Evolutionary conservation across 164 flowering plant genomes (phyloP).

Genomic region (Berberis vulgaris): DNA sequence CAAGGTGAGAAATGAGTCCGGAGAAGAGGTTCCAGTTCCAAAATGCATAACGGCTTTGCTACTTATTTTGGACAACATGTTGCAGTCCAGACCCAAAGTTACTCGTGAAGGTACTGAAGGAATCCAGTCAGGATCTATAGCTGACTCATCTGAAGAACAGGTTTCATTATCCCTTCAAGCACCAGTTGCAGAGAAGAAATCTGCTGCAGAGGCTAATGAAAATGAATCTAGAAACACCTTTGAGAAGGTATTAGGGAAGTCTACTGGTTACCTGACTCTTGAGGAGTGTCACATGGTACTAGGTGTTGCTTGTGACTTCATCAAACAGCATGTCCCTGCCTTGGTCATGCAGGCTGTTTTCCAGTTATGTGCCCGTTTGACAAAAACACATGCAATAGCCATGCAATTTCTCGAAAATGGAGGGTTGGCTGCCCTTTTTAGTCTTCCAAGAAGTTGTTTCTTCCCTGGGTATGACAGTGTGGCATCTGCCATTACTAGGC

Average conservation of each 20-base stretch:
- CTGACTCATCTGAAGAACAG: slow-evolving; percentile 41
- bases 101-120: slow-evolving; percentile 34
- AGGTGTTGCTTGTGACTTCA: slow-evolving; percentile 52
- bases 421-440: slow-evolving; percentile 62
- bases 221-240: slow-evolving; percentile 32
- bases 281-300: slow-evolving; percentile 65
- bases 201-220: slow-evolving; percentile 27
- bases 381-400: slow-evolving; percentile 73
- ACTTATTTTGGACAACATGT: slow-evolving; percentile 71
- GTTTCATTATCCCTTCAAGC: slow-evolving; percentile 23
- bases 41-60: slow-evolving; percentile 76
- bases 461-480: slow-evolving; percentile 82
- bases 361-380: slow-evolving; percentile 81
- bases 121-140: slow-evolving; percentile 22
- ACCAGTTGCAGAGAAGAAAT: slow-evolving; percentile 22
- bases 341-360: slow-evolving; percentile 84
- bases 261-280: slow-evolving; percentile 65
- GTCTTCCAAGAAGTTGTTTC: slow-evolving; percentile 69
- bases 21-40: slow-evolving; percentile 40
- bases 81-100: slow-evolving; percentile 56
- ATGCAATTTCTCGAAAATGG: slow-evolving; percentile 79
- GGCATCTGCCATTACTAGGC: slow-evolving; percentile 76
- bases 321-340: slow-evolving; percentile 71
- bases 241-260: slow-evolving; percentile 66
- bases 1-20: slow-evolving; percentile 31